phyloP scores from a whole-genome alignment of 2,329 filamentous ascomycete species.

The Cercospora sojina region DNA sequence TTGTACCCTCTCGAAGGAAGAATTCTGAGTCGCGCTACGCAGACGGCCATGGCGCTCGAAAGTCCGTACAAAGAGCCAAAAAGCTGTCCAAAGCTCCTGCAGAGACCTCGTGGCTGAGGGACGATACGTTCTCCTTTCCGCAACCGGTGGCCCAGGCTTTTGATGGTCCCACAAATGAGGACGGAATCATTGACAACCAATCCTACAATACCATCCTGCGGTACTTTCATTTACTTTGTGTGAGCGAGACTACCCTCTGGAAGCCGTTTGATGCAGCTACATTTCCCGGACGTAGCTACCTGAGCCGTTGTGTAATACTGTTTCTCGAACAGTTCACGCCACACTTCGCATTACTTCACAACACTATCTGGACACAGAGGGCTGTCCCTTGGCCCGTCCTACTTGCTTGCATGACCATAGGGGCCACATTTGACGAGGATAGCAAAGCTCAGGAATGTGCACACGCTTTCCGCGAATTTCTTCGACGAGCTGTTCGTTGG shows the following conservation, averaged over 20 bases:
- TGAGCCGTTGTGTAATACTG: background rate
- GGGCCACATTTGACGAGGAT: background rate
- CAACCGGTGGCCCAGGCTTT: background rate
- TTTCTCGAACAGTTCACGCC: background rate
- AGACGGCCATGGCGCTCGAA: background rate
- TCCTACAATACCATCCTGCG: background rate
- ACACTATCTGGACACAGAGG: background rate
- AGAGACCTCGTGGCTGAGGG: background rate
- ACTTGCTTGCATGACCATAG: background rate
- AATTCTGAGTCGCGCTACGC: background rate
- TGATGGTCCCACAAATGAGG: background rate
- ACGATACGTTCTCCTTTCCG: background rate
- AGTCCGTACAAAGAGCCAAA: background rate
- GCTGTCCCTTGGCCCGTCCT: background rate
- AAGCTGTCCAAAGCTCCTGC: background rate
- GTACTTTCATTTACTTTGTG: background rate
- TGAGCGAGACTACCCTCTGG: slow-evolving; percentile 1
- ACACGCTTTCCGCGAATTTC: background rate
- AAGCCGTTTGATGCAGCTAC: slow-evolving; percentile 3
- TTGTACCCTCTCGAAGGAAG: background rate
- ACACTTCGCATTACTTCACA: background rate
- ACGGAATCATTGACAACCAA: background rate
- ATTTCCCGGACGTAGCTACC: background rate
- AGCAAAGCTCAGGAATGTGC: background rate
- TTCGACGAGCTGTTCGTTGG: background rate